These are phyloP conservation scores for Nevesoporus exiguus DNA, from an alignment of 768 basidiomycete genomes.

Conservation along the genomic window DNA sequence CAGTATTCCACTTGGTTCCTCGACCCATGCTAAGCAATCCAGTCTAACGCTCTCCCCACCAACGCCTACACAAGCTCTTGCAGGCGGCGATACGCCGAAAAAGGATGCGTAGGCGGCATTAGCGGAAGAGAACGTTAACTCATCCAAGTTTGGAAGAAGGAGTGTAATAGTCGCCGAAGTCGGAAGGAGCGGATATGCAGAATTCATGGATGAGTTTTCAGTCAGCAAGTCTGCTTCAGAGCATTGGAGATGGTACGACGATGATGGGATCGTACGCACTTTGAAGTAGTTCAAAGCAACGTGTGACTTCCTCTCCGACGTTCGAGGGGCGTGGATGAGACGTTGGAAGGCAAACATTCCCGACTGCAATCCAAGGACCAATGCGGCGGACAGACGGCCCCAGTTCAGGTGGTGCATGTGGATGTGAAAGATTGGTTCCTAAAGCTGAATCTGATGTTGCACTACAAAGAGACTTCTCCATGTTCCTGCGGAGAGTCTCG, in stretches of 20 bases:
- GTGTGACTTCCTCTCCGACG: constrained; percentile 67
- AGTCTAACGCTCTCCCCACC: constrained; percentile 59
- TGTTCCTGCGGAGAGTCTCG: constrained; percentile 1
- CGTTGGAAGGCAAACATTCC: constrained; percentile 43
- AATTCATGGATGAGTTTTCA: constrained; percentile 36
- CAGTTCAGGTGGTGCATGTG: background rate
- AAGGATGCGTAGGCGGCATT: constrained; percentile 77
- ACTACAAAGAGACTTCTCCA: constrained; percentile 14
- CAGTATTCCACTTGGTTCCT: constrained; percentile 7
- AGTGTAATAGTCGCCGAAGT: constrained; percentile 67
- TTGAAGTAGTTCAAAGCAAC: constrained; percentile 63
- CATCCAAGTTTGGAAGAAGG: constrained; percentile 74
- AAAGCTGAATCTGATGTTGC: background rate
- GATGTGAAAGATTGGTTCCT: background rate
- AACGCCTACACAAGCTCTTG: constrained; percentile 90
- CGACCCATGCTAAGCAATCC: constrained; percentile 74
- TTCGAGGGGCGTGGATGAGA: constrained; percentile 45
- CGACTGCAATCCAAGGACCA: constrained; percentile 68
- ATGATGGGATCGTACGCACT: constrained; percentile 39
- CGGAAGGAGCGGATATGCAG: constrained; percentile 26
- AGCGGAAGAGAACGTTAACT: constrained; percentile 58
- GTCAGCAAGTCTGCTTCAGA: constrained; percentile 48
- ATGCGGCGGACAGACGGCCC: constrained; percentile 24
- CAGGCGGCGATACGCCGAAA: constrained; percentile 90
- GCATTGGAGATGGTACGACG: background rate